Conservation (phyloP, 2,329 filamentous ascomycete species). For the Xylaria digitata region DNA sequence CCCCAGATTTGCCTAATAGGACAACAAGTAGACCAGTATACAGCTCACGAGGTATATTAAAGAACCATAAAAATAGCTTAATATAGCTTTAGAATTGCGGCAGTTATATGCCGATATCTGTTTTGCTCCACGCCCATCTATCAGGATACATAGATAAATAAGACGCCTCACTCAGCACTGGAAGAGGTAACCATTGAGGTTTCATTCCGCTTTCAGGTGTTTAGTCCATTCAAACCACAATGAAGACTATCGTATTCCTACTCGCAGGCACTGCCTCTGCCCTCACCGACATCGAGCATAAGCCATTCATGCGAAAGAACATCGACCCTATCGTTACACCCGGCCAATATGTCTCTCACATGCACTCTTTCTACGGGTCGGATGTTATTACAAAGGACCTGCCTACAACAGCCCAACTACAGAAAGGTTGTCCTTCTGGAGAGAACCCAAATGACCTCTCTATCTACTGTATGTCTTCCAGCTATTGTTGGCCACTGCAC, state of each 20-base stretch:
- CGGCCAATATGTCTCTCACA: slow-evolving; percentile 41
- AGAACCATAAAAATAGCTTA: slow-evolving; percentile 6
- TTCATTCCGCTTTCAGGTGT: neutral
- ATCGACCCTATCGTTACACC: slow-evolving; percentile 46
- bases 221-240: neutral
- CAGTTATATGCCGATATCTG: slow-evolving; percentile 23
- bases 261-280: slow-evolving; percentile 17
- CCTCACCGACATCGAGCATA: slow-evolving; percentile 34
- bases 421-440: slow-evolving; percentile 45
- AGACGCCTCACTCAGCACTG: neutral
- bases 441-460: slow-evolving; percentile 50
- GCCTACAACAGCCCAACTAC: slow-evolving; percentile 47
- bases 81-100: slow-evolving; percentile 7
- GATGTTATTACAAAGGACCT: slow-evolving; percentile 41
- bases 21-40: neutral
- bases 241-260: slow-evolving; percentile 12
- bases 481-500: neutral
- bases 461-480: slow-evolving; percentile 42
- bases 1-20: slow-evolving; percentile 20
- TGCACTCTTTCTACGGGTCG: slow-evolving; percentile 46
- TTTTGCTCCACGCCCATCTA: neutral
- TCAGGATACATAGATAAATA: slow-evolving; percentile 5
- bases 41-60: slow-evolving; percentile 17
- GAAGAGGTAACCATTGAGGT: neutral
- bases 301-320: slow-evolving; percentile 46